Percentiles rank a stretch among this genome's conserved stretches.
These are phyloP conservation scores for Diutina ranongensis DNA, from an alignment of 1,139 yeast genomes.

Conservation along the genomic window DNA sequence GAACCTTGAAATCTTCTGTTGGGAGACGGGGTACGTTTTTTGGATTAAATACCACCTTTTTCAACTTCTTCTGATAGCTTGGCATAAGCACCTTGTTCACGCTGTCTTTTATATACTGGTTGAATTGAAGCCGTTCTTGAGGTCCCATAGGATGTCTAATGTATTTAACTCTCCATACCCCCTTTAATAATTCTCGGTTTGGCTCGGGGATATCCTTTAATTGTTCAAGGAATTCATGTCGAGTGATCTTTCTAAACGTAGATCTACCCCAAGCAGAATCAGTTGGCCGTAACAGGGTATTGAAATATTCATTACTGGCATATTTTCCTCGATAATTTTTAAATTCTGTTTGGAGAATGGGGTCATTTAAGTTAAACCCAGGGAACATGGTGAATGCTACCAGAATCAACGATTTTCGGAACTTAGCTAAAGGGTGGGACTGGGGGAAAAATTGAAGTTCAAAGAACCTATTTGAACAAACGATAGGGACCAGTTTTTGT, in stretches of 20 bases:
- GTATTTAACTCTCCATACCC: background rate
- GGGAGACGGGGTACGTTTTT: background rate
- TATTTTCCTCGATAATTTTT: background rate
- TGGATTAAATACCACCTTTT: background rate
- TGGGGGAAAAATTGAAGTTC: background rate
- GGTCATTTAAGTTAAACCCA: background rate
- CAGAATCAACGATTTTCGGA: background rate
- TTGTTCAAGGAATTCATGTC: background rate
- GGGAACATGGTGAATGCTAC: background rate
- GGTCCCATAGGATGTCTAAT: background rate
- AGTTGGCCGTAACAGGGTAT: background rate
- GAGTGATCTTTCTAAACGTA: background rate
- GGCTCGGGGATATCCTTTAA: background rate
- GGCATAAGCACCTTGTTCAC: background rate
- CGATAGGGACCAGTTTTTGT: background rate
- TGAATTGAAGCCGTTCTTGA: background rate
- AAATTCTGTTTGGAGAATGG: background rate
- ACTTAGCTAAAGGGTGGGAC: background rate
- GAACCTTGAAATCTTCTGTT: no score
- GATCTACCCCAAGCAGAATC: constrained; percentile 2
- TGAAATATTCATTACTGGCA: background rate
- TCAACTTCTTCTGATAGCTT: background rate
- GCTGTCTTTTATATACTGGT: background rate
- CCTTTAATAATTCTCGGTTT: background rate
- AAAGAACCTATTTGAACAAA: background rate